Evolutionary conservation across 2,329 filamentous ascomycete genomes (phyloP), one percentile per base, ranked within the genome.

Genomic region (Beauveria pseudobassiana): DNA sequence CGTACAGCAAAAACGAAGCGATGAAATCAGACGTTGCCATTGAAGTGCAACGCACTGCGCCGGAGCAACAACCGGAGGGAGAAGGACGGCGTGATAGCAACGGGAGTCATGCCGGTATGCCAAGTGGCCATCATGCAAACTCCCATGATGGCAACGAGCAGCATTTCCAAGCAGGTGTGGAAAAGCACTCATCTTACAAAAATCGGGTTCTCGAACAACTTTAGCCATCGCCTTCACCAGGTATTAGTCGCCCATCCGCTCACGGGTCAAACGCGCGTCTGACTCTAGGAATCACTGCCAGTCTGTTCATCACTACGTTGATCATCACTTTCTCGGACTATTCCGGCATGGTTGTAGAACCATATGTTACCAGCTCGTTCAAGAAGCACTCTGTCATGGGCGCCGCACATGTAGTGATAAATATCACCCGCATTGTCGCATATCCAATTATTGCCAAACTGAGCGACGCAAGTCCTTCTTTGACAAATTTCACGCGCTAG

Each of bases 391-490:
- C 80, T 5, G 71, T 81, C 5, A 71, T 82, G 26, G 76, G 77
- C 2, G 76, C 80, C 3, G 76, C 80, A 38, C 74, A 76, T 48
- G 78, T 83, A 54, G 76, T 83, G 0, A 70, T 77, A 3, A 77
- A 72, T 50, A 75, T 79, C 46, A 79, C 81, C 43, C 70, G 73
- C 66, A 80, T 82, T 26, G 80, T 83, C 3, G 78, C 81, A 8
- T 84, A 84, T 66, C 81, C 84, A 5, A 80, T 84, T 9, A 77
- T 86, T 71, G 83, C 83, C 30, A 86, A 86, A 68, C 74, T 86
- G 26, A 77, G 84, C 51, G 81, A 86, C 69, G 72, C 65, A 50
- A n/a, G 63, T 64, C 2, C 12, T 24, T 5, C n/a, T n/a, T 34
- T 34, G 30, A 54, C 5, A 12, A 30, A 30, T 5, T 5, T 34